Percentiles rank a stretch among this genome's conserved stretches.
Evolutionary conservation across 495 filamentous ascomycete species (phyloP).

Genomic region (Parmelia sp.): DNA sequence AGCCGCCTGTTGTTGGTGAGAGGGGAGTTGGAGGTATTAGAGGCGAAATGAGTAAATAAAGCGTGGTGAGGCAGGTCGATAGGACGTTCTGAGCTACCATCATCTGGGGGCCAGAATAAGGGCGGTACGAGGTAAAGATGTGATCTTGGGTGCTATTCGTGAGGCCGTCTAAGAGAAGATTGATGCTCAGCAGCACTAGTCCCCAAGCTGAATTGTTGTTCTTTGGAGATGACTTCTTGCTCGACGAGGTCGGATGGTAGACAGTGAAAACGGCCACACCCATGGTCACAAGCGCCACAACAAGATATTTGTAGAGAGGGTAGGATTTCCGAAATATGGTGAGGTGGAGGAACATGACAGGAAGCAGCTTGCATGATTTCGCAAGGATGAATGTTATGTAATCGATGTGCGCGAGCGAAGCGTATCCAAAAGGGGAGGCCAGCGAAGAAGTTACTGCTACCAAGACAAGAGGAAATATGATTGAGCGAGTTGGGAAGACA

Average conservation of each 20-base stretch:
- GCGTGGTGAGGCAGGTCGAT: slow-evolving; percentile 62
- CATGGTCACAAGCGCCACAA: slow-evolving; percentile 80
- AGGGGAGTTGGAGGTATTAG: slow-evolving; percentile 59
- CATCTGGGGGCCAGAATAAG: slow-evolving; percentile 91
- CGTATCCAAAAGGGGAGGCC: slow-evolving; percentile 91
- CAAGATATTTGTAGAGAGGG: slow-evolving; percentile 93
- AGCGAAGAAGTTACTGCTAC: slow-evolving; percentile 84
- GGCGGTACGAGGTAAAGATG: slow-evolving; percentile 71
- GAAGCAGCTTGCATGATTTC: slow-evolving; percentile 94
- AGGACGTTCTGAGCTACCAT: slow-evolving; percentile 97
- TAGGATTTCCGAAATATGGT: slow-evolving; percentile 86
- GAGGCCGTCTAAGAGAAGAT: slow-evolving; percentile 89
- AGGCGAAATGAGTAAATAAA: slow-evolving; percentile 71
- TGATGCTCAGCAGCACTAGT: slow-evolving; percentile 77
- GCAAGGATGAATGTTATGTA: slow-evolving; percentile 98
- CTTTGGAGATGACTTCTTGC: slow-evolving; percentile 48
- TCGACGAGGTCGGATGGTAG: slow-evolving; percentile 65
- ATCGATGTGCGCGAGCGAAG: slow-evolving; percentile 87
- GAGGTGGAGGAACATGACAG: slow-evolving; percentile 94
- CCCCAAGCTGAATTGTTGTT: slow-evolving; percentile 59
- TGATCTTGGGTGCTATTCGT: slow-evolving; percentile 97
- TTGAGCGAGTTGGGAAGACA: slow-evolving; percentile 67
- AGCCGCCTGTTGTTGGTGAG: slow-evolving; percentile 46
- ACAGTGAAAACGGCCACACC: slow-evolving; percentile 95
- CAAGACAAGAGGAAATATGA: slow-evolving; percentile 72